A percentile compares a stretch with the other conserved stretches of the same genome.
These are phyloP conservation scores for Pyrrhoderma lamaoense DNA, from an alignment of 1,284 basidiomycete species.

Conservation along the genomic window DNA sequence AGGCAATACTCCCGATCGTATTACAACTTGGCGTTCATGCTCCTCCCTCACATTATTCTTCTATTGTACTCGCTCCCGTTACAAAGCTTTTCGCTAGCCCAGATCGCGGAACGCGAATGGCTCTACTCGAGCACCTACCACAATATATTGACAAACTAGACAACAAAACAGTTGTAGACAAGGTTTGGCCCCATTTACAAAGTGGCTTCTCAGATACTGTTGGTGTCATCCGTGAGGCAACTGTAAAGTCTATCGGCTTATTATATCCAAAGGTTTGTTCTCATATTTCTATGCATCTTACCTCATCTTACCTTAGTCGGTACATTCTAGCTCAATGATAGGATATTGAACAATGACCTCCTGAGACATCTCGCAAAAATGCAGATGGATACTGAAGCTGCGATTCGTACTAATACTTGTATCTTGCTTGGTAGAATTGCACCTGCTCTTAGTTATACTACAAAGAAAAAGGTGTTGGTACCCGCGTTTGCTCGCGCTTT, in stretches of 20 bases:
- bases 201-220: slow-evolving; percentile 95
- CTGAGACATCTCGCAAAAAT: slow-evolving; percentile 88
- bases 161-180: slow-evolving; percentile 76
- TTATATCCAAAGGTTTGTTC: slow-evolving; percentile 72
- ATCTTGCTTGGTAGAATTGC: slow-evolving; percentile 92
- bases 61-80: slow-evolving; percentile 68
- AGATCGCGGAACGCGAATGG: slow-evolving; percentile 92
- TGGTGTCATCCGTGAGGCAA: slow-evolving; percentile 89
- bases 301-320: not conserved
- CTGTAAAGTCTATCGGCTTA: slow-evolving; percentile 81
- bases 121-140: slow-evolving; percentile 78
- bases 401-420: slow-evolving; percentile 96
- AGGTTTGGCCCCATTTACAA: slow-evolving; percentile 93
- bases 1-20: slow-evolving; percentile 75
- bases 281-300: not conserved
- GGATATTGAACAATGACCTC: slow-evolving; percentile 95
- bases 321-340: slow-evolving; percentile 65
- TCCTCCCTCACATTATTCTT: slow-evolving; percentile 64
- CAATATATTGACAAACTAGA: slow-evolving; percentile 87
- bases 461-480: slow-evolving; percentile 91
- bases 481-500: slow-evolving; percentile 90
- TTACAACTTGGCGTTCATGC: slow-evolving; percentile 73
- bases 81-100: slow-evolving; percentile 81
- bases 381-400: slow-evolving; percentile 88
- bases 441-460: slow-evolving; percentile 77